Conservation (phyloP, 495 filamentous ascomycete genomes). For the Trichoderma gamsii region DNA sequence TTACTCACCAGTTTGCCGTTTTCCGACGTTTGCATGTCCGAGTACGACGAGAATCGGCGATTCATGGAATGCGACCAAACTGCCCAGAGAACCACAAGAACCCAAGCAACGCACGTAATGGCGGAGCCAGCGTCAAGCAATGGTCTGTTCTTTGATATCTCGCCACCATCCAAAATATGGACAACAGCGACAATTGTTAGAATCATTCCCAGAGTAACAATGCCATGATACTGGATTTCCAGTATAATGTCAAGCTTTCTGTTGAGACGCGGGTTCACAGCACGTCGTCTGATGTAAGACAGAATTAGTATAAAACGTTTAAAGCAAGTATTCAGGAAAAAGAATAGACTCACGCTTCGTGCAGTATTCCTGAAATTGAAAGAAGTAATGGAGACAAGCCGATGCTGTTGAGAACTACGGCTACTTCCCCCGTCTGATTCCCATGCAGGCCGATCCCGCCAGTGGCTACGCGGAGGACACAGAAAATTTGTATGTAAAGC, state of each 20-base stretch:
- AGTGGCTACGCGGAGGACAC: background rate
- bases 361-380: background rate
- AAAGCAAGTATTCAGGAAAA: background rate
- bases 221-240: background rate
- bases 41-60: background rate
- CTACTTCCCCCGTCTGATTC: background rate
- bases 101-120: background rate
- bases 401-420: background rate
- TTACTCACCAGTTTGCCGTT: background rate
- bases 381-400: slow-evolving; percentile 1
- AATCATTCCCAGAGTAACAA: background rate
- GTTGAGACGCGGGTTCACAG: background rate
- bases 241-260: background rate
- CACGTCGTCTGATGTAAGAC: background rate
- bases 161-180: background rate
- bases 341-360: background rate
- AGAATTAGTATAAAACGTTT: background rate
- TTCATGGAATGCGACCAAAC: background rate
- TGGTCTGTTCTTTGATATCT: background rate
- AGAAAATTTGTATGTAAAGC: background rate
- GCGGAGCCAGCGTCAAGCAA: background rate
- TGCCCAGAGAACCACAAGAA: background rate
- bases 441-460: slow-evolving; percentile 3
- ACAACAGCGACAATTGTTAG: background rate
- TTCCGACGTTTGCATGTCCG: background rate